phyloP scores from a whole-genome alignment of 2,329 filamentous ascomycete species.

The Colletotrichum camelliae region DNA sequence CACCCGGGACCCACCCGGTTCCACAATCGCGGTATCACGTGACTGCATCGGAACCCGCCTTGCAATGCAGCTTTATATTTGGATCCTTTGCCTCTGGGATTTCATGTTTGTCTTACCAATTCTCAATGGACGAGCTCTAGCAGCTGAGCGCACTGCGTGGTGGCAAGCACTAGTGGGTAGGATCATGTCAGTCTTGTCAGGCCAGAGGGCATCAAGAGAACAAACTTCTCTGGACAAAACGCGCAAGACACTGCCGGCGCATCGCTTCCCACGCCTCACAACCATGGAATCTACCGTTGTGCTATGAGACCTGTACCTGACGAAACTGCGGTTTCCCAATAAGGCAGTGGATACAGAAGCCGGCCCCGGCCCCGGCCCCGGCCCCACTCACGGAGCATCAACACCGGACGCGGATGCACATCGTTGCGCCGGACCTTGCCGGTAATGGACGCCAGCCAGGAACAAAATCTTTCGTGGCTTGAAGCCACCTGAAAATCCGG shows the following conservation, averaged over 20 bases:
- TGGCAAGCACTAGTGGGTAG: neutral
- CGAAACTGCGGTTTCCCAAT: neutral
- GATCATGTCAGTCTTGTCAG: neutral
- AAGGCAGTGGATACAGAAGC: neutral
- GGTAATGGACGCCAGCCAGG: neutral
- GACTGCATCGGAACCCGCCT: neutral
- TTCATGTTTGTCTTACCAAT: neutral
- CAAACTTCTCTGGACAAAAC: neutral
- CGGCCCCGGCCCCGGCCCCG: neutral
- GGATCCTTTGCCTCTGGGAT: neutral
- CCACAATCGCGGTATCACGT: constrained; percentile 18
- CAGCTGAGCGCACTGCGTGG: neutral
- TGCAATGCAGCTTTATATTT: neutral
- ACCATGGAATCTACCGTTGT: neutral
- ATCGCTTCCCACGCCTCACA: neutral
- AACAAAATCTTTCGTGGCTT: neutral
- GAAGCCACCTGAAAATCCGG: neutral
- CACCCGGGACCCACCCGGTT: neutral
- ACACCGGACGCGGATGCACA: neutral
- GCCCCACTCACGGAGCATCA: neutral
- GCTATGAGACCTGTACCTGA: neutral
- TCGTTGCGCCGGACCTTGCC: neutral
- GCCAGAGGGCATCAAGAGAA: neutral
- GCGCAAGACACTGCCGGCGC: neutral
- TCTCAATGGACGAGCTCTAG: rapidly evolving